These are phyloP conservation scores for Coemansia sp. DNA, from an alignment of 192 early-diverging fungal genomes.

Conservation along the genomic window DNA sequence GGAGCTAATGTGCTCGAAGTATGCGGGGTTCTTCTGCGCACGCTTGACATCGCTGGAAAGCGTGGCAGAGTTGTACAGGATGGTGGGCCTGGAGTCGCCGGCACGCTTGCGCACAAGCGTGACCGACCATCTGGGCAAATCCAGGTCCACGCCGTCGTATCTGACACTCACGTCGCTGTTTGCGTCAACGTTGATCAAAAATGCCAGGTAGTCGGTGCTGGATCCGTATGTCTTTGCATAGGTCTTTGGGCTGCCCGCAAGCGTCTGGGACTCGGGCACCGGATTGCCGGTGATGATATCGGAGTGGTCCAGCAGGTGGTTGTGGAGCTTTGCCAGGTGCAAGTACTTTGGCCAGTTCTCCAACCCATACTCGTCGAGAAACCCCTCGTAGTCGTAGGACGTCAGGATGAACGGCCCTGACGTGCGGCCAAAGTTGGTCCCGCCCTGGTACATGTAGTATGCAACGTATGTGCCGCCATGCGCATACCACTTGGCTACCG, in stretches of 20 bases:
- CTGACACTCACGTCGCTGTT: background rate
- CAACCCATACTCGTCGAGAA: slow-evolving; percentile 53
- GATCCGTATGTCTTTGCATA: slow-evolving; percentile 30
- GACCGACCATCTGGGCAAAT: slow-evolving; percentile 44
- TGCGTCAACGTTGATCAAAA: slow-evolving; percentile 34
- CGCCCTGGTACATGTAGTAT: slow-evolving; percentile 69
- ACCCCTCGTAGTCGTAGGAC: slow-evolving; percentile 54
- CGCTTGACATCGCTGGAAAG: slow-evolving; percentile 8
- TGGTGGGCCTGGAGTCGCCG: background rate
- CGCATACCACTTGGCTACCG: slow-evolving; percentile 59
- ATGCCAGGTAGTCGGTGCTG: slow-evolving; percentile 20
- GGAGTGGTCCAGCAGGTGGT: slow-evolving; percentile 17
- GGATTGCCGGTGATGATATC: slow-evolving; percentile 17
- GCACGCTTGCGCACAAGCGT: slow-evolving; percentile 14
- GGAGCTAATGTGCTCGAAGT: slow-evolving; percentile 13
- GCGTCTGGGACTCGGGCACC: slow-evolving; percentile 10
- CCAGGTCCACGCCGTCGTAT: slow-evolving; percentile 15
- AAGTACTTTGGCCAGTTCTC: slow-evolving; percentile 55
- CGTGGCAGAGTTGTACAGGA: slow-evolving; percentile 33
- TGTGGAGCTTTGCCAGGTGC: slow-evolving; percentile 40
- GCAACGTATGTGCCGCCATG: slow-evolving; percentile 58
- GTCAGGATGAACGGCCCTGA: slow-evolving; percentile 45
- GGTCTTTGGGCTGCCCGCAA: background rate
- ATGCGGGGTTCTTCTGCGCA: slow-evolving; percentile 17
- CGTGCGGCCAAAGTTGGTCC: slow-evolving; percentile 65